Percentiles rank a stretch among this genome's conserved stretches.
Evolutionary conservation across 2,329 filamentous ascomycete genomes (phyloP).

Genomic region (Myriosclerotinia scirpicola): DNA sequence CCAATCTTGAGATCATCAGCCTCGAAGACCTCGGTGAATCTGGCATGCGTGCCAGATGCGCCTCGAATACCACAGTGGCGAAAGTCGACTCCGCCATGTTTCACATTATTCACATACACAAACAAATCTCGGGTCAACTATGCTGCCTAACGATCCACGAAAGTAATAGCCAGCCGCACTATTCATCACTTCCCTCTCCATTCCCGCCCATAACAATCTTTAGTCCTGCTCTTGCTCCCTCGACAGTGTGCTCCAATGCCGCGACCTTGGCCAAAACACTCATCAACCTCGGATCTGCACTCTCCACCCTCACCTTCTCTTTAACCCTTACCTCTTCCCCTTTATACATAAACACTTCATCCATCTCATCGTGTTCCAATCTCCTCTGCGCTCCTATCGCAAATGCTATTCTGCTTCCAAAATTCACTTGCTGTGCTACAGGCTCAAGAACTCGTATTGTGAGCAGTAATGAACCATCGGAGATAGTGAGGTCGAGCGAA

Average conservation of each 20-base stretch:
- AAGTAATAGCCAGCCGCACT: background rate
- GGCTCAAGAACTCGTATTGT: slow-evolving; percentile 70
- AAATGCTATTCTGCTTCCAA: slow-evolving; percentile 66
- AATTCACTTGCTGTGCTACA: slow-evolving; percentile 57
- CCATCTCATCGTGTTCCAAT: slow-evolving; percentile 76
- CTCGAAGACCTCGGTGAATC: no score
- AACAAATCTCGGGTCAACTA: background rate
- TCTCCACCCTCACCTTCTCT: slow-evolving; percentile 84
- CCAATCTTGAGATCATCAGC: background rate
- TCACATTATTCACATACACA: background rate
- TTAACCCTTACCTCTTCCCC: slow-evolving; percentile 77
- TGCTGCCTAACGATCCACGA: rapidly evolving
- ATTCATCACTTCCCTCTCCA: slow-evolving; percentile 16
- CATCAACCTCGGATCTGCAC: slow-evolving; percentile 80
- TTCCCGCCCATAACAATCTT: slow-evolving; percentile 69
- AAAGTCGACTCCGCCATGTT: background rate
- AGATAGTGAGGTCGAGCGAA: slow-evolving; percentile 71
- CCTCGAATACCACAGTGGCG: no score
- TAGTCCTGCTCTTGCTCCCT: slow-evolving; percentile 68
- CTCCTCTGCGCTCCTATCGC: slow-evolving; percentile 65
- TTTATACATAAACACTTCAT: slow-evolving; percentile 66
- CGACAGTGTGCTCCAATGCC: slow-evolving; percentile 72
- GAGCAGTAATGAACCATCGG: slow-evolving; percentile 69
- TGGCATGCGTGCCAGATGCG: background rate
- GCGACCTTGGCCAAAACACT: slow-evolving; percentile 80